Evolutionary conservation across 2,329 filamentous ascomycete genomes (phyloP).

Genomic region (Fusarium goolgardi): DNA sequence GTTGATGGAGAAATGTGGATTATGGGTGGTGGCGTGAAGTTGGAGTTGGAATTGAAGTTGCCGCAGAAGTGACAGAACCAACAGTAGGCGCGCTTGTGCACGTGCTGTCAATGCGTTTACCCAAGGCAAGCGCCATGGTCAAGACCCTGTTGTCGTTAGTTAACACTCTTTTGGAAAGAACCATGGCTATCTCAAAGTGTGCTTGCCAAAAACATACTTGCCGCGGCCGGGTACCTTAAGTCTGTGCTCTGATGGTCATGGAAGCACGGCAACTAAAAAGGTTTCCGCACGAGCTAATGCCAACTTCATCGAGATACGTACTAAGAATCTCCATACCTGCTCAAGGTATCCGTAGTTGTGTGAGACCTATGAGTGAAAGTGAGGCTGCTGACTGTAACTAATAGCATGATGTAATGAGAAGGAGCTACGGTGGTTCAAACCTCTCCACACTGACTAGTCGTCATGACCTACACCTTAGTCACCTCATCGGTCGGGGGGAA

Average conservation of each 20-base stretch:
- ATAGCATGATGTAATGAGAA: conserved; percentile 2
- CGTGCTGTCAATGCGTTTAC: conserved; percentile 23
- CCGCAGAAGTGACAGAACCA: conserved; percentile 9
- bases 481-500: not conserved
- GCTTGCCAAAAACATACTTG: conserved; percentile 40
- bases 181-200: conserved; percentile 3
- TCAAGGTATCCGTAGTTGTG: not conserved
- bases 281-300: conserved; percentile 14
- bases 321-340: not conserved
- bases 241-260: not conserved
- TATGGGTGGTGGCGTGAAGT: conserved; percentile 21
- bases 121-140: conserved; percentile 31
- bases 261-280: conserved; percentile 20
- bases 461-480: not conserved
- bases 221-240: conserved; percentile 36
- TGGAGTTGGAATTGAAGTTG: conserved; percentile 26
- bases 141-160: conserved; percentile 12
- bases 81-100: conserved; percentile 28
- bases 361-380: too few species aligned
- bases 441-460: not conserved
- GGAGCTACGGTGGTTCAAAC: not conserved
- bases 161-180: conserved; percentile 11
- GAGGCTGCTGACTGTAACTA: not conserved
- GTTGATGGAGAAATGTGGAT: not conserved
- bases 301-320: conserved; percentile 7